Conservation (phyloP, 2,329 filamentous ascomycete genomes). For the Periconia macrospinosa region DNA sequence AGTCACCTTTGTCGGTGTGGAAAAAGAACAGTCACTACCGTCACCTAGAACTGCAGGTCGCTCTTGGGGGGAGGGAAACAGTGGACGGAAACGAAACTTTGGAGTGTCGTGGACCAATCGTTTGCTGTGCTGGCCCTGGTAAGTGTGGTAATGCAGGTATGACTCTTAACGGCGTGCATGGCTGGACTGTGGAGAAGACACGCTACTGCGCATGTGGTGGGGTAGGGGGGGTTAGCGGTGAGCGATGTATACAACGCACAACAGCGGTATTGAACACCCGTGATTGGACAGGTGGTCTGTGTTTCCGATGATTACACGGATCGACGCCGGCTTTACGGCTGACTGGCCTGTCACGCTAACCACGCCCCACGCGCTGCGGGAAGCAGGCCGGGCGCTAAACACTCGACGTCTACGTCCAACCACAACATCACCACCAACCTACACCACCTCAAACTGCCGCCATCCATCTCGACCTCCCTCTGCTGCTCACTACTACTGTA, state of each 20-base stretch:
- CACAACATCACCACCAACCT: constrained; percentile 19
- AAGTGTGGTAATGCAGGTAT: constrained; percentile 23
- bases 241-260: not conserved
- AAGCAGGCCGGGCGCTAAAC: constrained; percentile 29
- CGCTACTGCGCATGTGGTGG: not conserved
- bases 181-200: not conserved
- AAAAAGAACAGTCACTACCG: too few relatives aligned
- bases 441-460: constrained; percentile 37
- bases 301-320: not conserved
- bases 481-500: too few relatives aligned
- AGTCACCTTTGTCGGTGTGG: constrained; percentile 31
- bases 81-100: constrained; percentile 40
- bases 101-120: constrained; percentile 34
- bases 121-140: not conserved
- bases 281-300: not conserved
- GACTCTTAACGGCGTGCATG: constrained; percentile 33
- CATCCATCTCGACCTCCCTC: constrained; percentile 22
- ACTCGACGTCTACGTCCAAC: constrained; percentile 28
- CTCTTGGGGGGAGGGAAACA: constrained; percentile 28
- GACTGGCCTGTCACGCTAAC: not conserved
- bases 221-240: not conserved
- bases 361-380: constrained; percentile 13
- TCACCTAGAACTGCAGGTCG: too few relatives aligned
- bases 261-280: not conserved
- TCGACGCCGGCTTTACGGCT: not conserved